Percentiles rank a stretch among this genome's conserved stretches.
Conservation (phyloP, 495 filamentous ascomycete species). For the Talaromyces nanjingensis region DNA sequence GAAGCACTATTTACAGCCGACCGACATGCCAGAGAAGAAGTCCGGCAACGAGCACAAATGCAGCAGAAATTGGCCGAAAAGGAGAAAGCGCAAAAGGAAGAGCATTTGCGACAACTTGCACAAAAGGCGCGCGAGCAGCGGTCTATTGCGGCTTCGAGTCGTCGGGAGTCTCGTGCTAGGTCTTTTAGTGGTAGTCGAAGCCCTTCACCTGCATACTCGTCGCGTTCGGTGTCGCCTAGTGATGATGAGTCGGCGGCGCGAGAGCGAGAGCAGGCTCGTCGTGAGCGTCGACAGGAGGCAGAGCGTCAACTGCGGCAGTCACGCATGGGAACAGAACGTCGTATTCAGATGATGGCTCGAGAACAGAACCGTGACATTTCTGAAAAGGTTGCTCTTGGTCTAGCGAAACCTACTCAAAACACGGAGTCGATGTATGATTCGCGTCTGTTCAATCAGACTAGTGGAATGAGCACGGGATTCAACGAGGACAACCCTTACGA, state of each 20-base stretch:
- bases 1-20: conserved; percentile 93
- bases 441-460: conserved; percentile 87
- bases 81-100: conserved; percentile 89
- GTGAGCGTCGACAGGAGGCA: conserved; percentile 71
- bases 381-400: conserved; percentile 90
- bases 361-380: conserved; percentile 97
- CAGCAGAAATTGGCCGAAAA: conserved; percentile 96
- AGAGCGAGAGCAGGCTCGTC: conserved; percentile 69
- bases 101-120: conserved; percentile 80
- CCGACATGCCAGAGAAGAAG: conserved; percentile 90
- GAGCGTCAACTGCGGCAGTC: conserved; percentile 89
- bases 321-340: conserved; percentile 88
- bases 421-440: conserved; percentile 95
- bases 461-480: conserved; percentile 82
- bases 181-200: conserved; percentile 46
- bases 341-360: conserved; percentile 83
- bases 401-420: conserved; percentile 89
- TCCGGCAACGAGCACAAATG: conserved; percentile 86
- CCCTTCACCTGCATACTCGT: conserved; percentile 48
- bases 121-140: conserved; percentile 86
- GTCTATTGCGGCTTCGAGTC: conserved; percentile 38
- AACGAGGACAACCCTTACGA: conserved; percentile 98
- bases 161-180: conserved; percentile 34
- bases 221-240: conserved; percentile 46
- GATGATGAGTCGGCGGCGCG: conserved; percentile 58